Evolutionary conservation across 2,329 filamentous ascomycete genomes (phyloP).

Genomic region (Colletotrichum shisoi): DNA sequence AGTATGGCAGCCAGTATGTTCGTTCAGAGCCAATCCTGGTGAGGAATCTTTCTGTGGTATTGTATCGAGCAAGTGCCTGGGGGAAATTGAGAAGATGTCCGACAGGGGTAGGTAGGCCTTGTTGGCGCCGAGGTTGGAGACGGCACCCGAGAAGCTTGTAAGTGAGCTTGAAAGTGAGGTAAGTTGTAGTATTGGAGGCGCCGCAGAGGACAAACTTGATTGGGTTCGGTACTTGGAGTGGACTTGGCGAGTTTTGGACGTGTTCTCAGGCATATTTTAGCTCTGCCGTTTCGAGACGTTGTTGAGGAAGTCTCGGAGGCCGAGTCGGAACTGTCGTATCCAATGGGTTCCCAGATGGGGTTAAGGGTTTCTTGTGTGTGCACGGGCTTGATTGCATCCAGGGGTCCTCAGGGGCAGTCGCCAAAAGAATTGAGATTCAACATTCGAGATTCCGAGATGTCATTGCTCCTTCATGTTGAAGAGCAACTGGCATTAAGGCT

Average conservation of each 20-base stretch:
- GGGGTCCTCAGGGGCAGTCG: not conserved
- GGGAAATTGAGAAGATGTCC: not conserved
- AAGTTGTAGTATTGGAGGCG: constrained; percentile 19
- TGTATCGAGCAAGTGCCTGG: not conserved
- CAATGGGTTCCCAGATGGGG: not conserved
- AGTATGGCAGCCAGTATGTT: constrained; percentile 20
- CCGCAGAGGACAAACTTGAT: constrained; percentile 12
- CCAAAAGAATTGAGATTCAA: not conserved
- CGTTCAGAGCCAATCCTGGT: constrained; percentile 13
- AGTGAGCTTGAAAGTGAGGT: not conserved
- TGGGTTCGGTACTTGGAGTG: constrained; percentile 32
- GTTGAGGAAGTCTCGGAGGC: not conserved
- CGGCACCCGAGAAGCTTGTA: constrained; percentile 32
- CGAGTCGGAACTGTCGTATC: not conserved
- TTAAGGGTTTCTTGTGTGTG: not conserved
- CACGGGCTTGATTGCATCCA: not conserved
- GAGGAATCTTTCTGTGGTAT: not conserved
- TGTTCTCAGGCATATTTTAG: constrained; percentile 27
- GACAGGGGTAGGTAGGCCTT: constrained; percentile 24
- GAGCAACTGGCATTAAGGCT: no score
- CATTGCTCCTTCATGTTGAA: not conserved
- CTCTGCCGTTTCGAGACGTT: not conserved
- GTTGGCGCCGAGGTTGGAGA: constrained; percentile 17
- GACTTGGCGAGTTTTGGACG: constrained; percentile 34
- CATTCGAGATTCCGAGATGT: not conserved